Base-by-base conservation (phyloP, 2,329 filamentous ascomycete species). In the Aspergillus tanneri region DNA sequence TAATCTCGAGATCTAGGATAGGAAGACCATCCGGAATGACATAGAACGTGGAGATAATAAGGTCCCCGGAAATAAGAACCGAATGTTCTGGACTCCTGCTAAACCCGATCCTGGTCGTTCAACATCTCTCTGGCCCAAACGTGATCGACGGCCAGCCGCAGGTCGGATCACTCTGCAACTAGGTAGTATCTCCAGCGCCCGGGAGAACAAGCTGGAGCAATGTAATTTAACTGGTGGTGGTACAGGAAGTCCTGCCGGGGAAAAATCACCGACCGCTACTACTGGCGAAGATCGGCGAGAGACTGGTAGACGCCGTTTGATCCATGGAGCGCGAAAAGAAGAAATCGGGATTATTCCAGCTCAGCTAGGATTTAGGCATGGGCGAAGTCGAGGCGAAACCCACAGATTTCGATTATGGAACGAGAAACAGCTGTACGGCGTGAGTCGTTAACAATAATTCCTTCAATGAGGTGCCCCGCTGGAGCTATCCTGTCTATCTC, bases 11-110 rank as follows among this genome's bases (percentile, higher is more conserved):
- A n/a, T 38, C 35, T 38, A 38, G 35, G 22, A 34, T 9, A 18
- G 19, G 5, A 4, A 36, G 34, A 7, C 34, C 34, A 36, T 18
- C 34, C 11, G 19, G 34, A 16, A 36, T 30, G 14, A 34, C 30
- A 4, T 10, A 9, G 6, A 19, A 19, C 16, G 16, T 34, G 30
- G 21, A 16, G 5, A 5, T 37, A 38, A 19, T 8, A 38, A 38
- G 19, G 7, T 11, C 21, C 43, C 50, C 44, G 48, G 54, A 52
- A 49, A 40, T 43, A 49, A 48, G 39, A 50, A 38, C 39, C 52
- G 52, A 57, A 45, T 53, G 52, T 55, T 53, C 47, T 56, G 52
- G 55, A 49, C 52, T 47, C 46, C 16, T 22, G 25, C 28, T 43
- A 27, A 42, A 36, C 16, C 42, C 45, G 25, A 34, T 19, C 35